A percentile compares a stretch with the other conserved stretches of the same genome.
phyloP scores from a whole-genome alignment of 768 basidiomycete genomes.

The Calocybe gangraenosa region DNA sequence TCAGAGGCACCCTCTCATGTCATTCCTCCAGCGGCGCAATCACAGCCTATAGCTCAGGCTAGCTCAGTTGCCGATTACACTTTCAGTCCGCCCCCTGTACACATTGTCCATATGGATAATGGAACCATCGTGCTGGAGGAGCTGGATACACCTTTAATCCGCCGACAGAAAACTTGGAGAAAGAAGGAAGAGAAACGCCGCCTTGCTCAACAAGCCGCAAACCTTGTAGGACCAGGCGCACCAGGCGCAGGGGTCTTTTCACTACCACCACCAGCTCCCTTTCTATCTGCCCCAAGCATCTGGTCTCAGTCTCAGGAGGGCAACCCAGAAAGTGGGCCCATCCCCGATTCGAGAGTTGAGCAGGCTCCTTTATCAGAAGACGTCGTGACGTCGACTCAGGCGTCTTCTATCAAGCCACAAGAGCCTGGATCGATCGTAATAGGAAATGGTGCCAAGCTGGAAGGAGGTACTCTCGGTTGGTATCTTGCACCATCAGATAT shows the following conservation, averaged over 20 bases:
- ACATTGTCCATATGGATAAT: conserved; percentile 28
- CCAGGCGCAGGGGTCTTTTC: neutral
- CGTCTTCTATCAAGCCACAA: neutral
- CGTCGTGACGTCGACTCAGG: no score
- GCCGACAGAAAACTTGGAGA: conserved; percentile 51
- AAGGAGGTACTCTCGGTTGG: conserved; percentile 65
- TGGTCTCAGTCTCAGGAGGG: no score
- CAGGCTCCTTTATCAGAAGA: no score
- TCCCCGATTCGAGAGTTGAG: no score
- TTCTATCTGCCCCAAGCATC: no score
- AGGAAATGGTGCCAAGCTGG: conserved; percentile 31
- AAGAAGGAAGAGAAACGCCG: conserved; percentile 33
- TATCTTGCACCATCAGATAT: conserved; percentile 4
- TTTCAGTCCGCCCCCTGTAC: conserved; percentile 15
- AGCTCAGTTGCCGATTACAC: neutral
- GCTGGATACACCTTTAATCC: conserved; percentile 66
- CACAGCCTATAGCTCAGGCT: neutral
- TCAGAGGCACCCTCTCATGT: neutral
- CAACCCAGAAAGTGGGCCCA: no score
- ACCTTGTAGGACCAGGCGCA: neutral
- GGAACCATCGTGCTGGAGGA: conserved; percentile 65
- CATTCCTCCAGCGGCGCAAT: neutral
- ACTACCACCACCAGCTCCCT: no score
- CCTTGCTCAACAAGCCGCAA: no score
- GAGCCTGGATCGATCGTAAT: conserved; percentile 30